A percentile compares a stretch with the other conserved stretches of the same genome.
Conservation (phyloP, 805 yeast species). For the Kazachstania taianensis region DNA sequence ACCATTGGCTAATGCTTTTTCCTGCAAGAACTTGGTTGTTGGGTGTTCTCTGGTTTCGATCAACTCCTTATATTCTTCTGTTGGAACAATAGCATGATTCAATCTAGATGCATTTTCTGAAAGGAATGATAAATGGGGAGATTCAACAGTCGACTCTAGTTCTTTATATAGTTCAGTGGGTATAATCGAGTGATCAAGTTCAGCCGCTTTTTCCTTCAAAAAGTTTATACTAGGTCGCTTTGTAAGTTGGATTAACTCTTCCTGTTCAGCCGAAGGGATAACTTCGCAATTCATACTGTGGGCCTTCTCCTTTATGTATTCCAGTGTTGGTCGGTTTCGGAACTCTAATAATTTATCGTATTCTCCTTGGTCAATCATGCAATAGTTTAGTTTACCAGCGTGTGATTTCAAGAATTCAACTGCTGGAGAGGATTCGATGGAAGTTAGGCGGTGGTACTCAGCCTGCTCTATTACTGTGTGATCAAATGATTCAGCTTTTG, state of each 20-base stretch:
- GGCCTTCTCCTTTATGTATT: no score
- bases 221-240: no score
- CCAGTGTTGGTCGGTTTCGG: background rate
- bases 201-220: background rate
- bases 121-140: constrained; percentile 7
- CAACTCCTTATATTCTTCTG: background rate
- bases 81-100: constrained; percentile 7
- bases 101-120: constrained; percentile 1
- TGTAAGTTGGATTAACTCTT: constrained; percentile 4
- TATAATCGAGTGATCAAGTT: background rate
- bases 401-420: background rate
- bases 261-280: constrained; percentile 11
- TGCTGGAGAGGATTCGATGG: background rate
- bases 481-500: background rate
- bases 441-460: background rate
- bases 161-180: background rate
- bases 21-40: constrained; percentile 3
- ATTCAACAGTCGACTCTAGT: background rate
- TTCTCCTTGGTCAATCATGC: no score
- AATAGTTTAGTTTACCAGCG: no score
- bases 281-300: constrained; percentile 15
- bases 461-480: background rate
- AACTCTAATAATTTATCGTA: background rate
- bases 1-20: no score
- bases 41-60: constrained; percentile 1